Base-by-base conservation (phyloP, 495 filamentous ascomycete genomes). In the Tuber melanosporum region DNA sequence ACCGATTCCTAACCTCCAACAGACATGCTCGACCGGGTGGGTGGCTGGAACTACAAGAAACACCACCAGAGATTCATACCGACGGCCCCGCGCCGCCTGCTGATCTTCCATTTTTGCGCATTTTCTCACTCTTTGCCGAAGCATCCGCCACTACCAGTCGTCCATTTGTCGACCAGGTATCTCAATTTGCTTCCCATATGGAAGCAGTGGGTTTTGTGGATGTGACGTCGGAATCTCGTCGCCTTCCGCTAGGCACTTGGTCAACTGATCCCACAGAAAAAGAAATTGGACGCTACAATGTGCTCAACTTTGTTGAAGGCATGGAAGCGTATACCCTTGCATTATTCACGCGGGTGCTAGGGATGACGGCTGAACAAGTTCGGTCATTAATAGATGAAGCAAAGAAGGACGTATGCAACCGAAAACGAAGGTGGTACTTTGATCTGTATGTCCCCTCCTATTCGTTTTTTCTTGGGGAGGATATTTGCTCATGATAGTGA, bases 41-140 rank as follows among this genome's bases (percentile, higher is more conserved):
- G 41, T 83, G 81, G 80, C 39, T 82, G 43, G 81, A 83, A 47
- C 42, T 83, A n/a, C 80, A 82, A 72, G 81, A 83, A 36, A 77
- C 71, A 5, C 80, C 81, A 41, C 22, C 69, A 22, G 71, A 78
- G 41, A 57, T 73, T 57, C 73, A 71, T 66, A 73, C 80, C 14
- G 75, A 83, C 44, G 75, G 71, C 2, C 74, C 75, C 39, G 73
- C 47, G 7, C 80, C 75, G 36, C 73, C 80, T 14, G 62, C 78
- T 41, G 75, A 78, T 45, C 66, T 83, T n/a, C 75, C 81, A 46
- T 45, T 83, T 15, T 78, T 80, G 20, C 75, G 52, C 7, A 57
- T 72, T 4, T 57, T 77, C 22, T 17, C 41, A 5, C 46, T 82
- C 15, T 44, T 83, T 43, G 43, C 42, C n/a, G 73, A 81, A 71